Percentiles rank a stretch among this genome's conserved stretches.
Evolutionary conservation across 805 yeast genomes (phyloP).

Genomic region (Candida ipomoeae): DNA sequence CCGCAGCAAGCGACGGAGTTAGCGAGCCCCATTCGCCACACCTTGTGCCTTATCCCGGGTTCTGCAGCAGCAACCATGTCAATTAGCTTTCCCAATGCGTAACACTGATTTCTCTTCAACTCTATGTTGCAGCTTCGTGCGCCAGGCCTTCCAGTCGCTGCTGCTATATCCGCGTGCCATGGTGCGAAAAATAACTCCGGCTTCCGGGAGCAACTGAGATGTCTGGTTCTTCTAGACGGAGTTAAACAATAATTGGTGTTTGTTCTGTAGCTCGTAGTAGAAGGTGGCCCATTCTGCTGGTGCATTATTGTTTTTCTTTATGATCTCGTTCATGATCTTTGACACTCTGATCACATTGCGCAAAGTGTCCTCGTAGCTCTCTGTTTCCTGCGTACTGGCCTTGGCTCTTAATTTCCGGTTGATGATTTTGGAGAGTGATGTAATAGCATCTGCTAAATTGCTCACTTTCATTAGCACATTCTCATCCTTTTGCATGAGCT

Average conservation of each 20-base stretch:
- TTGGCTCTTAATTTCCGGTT: constrained; percentile 51
- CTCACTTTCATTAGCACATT: constrained; percentile 27
- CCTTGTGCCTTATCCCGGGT: background rate
- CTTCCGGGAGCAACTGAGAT: background rate
- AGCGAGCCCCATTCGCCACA: background rate
- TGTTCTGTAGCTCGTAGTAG: constrained; percentile 16
- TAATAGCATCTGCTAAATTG: constrained; percentile 30
- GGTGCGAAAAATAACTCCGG: background rate
- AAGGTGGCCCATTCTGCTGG: constrained; percentile 15
- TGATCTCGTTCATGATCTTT: constrained; percentile 18
- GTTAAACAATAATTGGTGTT: constrained; percentile 17
- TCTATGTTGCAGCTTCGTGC: background rate
- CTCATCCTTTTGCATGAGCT: constrained; percentile 24
- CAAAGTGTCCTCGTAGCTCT: constrained; percentile 47
- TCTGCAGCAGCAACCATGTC: constrained; percentile 1
- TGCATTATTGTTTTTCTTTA: constrained; percentile 9
- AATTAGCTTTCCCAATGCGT: too few species aligned
- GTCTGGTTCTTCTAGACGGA: constrained; percentile 1
- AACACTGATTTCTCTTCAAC: background rate
- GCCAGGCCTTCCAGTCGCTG: background rate
- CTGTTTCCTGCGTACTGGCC: constrained; percentile 66
- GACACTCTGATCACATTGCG: constrained; percentile 30
- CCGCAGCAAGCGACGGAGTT: background rate
- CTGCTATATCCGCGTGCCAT: background rate
- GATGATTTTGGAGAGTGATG: constrained; percentile 32